Percentiles rank a stretch among this genome's conserved stretches.
These are phyloP conservation scores for Kwoniella mangroviensis DNA, from an alignment of 768 basidiomycete genomes.

Conservation along the genomic window DNA sequence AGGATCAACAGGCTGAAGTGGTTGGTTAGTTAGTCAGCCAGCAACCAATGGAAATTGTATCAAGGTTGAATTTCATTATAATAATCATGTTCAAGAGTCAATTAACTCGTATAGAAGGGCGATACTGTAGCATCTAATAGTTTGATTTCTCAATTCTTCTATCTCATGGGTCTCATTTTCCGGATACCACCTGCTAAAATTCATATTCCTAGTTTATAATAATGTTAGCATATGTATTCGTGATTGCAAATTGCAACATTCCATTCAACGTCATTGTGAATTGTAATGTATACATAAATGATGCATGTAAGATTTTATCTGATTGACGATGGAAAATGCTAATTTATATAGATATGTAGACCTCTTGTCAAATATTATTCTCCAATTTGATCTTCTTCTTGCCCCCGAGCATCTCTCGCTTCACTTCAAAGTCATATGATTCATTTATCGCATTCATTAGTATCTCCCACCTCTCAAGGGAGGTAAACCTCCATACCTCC, in stretches of 20 bases:
- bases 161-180: too few species aligned
- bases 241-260: background rate
- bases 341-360: too few species aligned
- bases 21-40: background rate
- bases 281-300: background rate
- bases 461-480: slow-evolving; percentile 29
- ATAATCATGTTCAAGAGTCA: too few species aligned
- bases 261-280: background rate
- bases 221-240: too few species aligned
- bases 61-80: background rate
- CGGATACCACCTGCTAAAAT: too few species aligned
- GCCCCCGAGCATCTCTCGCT: background rate
- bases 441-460: background rate
- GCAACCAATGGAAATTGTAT: background rate
- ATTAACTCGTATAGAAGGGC: too few species aligned
- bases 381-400: background rate
- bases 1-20: slow-evolving; percentile 23
- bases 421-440: background rate
- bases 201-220: too few species aligned
- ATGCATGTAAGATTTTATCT: too few species aligned
- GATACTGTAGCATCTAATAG: too few species aligned
- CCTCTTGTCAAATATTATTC: too few species aligned
- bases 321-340: too few species aligned
- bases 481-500: slow-evolving; percentile 34
- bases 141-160: too few species aligned